A percentile compares a stretch with the other conserved stretches of the same genome.
Conservation (phyloP, 2,329 filamentous ascomycete species). For the Exophiala viscosa region DNA sequence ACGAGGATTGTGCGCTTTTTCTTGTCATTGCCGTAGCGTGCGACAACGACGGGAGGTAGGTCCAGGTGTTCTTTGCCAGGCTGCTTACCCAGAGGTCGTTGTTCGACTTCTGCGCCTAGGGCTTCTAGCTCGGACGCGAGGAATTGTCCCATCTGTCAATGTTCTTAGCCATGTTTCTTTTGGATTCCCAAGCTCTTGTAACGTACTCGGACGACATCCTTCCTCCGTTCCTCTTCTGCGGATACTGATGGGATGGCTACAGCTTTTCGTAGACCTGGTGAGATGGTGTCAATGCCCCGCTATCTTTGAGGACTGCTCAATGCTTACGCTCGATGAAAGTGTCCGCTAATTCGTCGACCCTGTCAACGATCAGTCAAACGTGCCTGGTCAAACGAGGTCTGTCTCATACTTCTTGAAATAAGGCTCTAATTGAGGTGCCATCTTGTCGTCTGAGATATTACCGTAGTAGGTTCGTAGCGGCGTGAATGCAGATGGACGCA, state of each 20-base stretch:
- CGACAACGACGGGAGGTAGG: constrained; percentile 87
- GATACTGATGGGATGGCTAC: constrained; percentile 97
- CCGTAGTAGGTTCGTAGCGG: constrained; percentile 41
- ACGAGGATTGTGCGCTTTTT: constrained; percentile 93
- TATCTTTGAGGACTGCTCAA: neutral
- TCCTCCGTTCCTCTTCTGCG: constrained; percentile 79
- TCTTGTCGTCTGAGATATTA: constrained; percentile 54
- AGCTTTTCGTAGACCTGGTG: constrained; percentile 67
- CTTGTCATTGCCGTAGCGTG: constrained; percentile 85
- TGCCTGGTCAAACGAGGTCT: neutral
- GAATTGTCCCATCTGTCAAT: constrained; percentile 76
- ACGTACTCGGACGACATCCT: constrained; percentile 76
- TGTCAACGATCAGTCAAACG: constrained; percentile 23
- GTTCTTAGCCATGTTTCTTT: neutral
- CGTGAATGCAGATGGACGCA: constrained; percentile 1
- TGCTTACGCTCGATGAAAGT: constrained; percentile 75
- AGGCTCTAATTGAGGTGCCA: constrained; percentile 85
- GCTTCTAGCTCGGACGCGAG: constrained; percentile 76
- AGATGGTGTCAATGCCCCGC: constrained; percentile 11
- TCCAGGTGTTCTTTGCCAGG: constrained; percentile 85
- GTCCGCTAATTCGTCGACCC: constrained; percentile 71
- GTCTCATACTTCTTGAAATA: constrained; percentile 73
- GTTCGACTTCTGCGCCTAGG: constrained; percentile 82
- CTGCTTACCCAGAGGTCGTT: constrained; percentile 84
- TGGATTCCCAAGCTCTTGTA: neutral